These are phyloP conservation scores for Xylaria multiplex DNA, from an alignment of 2,329 filamentous ascomycete species.

Conservation along the genomic window DNA sequence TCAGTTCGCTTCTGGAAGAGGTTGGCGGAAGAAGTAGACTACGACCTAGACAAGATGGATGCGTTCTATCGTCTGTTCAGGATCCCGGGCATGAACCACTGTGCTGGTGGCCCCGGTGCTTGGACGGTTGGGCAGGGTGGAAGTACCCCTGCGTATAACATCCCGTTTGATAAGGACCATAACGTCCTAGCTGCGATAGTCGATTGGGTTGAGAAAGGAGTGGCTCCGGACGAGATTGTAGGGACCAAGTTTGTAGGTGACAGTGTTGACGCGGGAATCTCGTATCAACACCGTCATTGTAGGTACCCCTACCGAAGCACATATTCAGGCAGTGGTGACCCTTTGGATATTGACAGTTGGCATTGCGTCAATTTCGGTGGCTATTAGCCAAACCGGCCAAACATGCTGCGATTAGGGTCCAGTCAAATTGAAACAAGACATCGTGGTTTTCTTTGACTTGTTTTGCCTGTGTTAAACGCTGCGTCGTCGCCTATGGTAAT, in stretches of 20 bases:
- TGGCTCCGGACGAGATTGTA: constrained; percentile 54
- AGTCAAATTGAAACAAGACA: too few species aligned
- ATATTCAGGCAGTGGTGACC: constrained; percentile 47
- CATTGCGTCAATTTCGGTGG: constrained; percentile 39
- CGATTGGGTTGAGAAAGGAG: constrained; percentile 58
- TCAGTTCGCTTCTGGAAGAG: constrained; percentile 59
- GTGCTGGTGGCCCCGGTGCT: constrained; percentile 59
- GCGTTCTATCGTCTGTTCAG: constrained; percentile 56
- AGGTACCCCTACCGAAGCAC: constrained; percentile 50
- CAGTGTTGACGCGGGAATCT: constrained; percentile 40
- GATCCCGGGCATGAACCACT: constrained; percentile 61
- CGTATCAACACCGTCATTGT: constrained; percentile 50
- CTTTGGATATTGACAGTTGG: constrained; percentile 46
- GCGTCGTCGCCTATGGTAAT: too few species aligned
- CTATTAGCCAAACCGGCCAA: neutral
- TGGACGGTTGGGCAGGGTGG: constrained; percentile 47
- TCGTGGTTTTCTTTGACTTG: too few species aligned
- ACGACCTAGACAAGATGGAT: constrained; percentile 23
- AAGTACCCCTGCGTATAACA: constrained; percentile 32
- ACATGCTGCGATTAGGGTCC: too few species aligned
- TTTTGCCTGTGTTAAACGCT: too few species aligned
- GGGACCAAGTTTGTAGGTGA: constrained; percentile 51
- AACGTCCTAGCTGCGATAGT: constrained; percentile 61
- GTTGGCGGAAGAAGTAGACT: constrained; percentile 53
- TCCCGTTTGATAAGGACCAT: constrained; percentile 49